Evolutionary conservation across 441 rosid genomes (phyloP).

Genomic region (Croton setiger): DNA sequence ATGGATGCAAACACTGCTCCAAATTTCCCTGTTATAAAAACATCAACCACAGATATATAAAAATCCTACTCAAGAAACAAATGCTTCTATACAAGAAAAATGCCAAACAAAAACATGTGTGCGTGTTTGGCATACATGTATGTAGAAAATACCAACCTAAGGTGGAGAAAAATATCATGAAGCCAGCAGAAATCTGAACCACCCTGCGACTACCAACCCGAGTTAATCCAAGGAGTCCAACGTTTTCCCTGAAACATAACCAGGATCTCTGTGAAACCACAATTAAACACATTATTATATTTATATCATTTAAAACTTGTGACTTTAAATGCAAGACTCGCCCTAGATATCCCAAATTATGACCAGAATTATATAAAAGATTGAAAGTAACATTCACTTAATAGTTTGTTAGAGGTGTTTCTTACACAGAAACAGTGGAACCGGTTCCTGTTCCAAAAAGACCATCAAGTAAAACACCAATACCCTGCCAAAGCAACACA

Average conservation of each 20-base stretch:
- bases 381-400: not conserved
- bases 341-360: slow-evolving; percentile 1
- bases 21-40: slow-evolving; percentile 69
- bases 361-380: not conserved
- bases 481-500: slow-evolving; percentile 50
- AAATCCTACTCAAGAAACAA: too few relatives aligned
- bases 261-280: too few relatives aligned
- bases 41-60: too few relatives aligned
- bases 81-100: too few relatives aligned
- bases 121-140: not conserved
- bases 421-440: slow-evolving; percentile 84
- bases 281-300: too few relatives aligned
- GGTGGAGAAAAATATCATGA: slow-evolving; percentile 94
- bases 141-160: slow-evolving; percentile 52
- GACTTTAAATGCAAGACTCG: not conserved
- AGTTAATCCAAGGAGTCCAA: slow-evolving; percentile 93
- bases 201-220: slow-evolving; percentile 96
- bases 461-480: slow-evolving; percentile 82
- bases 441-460: slow-evolving; percentile 87
- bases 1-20: slow-evolving; percentile 95
- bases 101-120: too few relatives aligned
- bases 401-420: slow-evolving; percentile 13
- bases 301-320: too few relatives aligned
- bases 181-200: slow-evolving; percentile 91
- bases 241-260: slow-evolving; percentile 69